phyloP scores from a whole-genome alignment of 805 yeast genomes.

The Metschnikowia similis region DNA sequence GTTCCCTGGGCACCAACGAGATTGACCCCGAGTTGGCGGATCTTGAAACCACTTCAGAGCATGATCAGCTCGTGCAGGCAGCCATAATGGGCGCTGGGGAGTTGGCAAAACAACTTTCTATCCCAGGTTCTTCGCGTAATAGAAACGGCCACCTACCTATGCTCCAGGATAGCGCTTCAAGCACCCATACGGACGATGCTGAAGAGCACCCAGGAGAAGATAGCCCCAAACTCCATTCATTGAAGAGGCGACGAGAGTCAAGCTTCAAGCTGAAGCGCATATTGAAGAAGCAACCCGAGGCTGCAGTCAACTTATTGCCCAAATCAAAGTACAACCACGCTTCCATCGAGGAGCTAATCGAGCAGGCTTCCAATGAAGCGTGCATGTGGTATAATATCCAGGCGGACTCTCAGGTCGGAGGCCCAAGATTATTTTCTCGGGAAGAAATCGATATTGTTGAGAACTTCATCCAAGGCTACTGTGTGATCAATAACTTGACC shows the following conservation, averaged over 20 bases:
- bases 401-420: conserved; percentile 17
- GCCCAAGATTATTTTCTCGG: conserved; percentile 47
- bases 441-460: conserved; percentile 73
- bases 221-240: conserved; percentile 4
- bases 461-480: conserved; percentile 65
- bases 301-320: neutral
- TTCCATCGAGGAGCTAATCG: conserved; percentile 30
- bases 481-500: conserved; percentile 56
- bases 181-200: neutral
- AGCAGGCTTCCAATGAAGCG: conserved; percentile 33
- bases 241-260: conserved; percentile 7
- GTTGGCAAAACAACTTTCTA: conserved; percentile 44
- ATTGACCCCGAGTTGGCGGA: conserved; percentile 39
- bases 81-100: conserved; percentile 68
- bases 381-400: conserved; percentile 33
- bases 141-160: neutral
- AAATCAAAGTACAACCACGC: conserved; percentile 24
- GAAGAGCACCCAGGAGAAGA: neutral
- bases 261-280: conserved; percentile 7
- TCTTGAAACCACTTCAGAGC: conserved; percentile 41
- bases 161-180: conserved; percentile 4
- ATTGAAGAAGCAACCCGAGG: conserved; percentile 5
- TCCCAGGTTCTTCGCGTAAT: conserved; percentile 5
- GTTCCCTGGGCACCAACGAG: conserved; percentile 14
- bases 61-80: conserved; percentile 64